Evolutionary conservation across 139 green algal species (phyloP), one percentile per base, ranked within the genome.

Genomic region (Astrephomene gubernaculifera): DNA sequence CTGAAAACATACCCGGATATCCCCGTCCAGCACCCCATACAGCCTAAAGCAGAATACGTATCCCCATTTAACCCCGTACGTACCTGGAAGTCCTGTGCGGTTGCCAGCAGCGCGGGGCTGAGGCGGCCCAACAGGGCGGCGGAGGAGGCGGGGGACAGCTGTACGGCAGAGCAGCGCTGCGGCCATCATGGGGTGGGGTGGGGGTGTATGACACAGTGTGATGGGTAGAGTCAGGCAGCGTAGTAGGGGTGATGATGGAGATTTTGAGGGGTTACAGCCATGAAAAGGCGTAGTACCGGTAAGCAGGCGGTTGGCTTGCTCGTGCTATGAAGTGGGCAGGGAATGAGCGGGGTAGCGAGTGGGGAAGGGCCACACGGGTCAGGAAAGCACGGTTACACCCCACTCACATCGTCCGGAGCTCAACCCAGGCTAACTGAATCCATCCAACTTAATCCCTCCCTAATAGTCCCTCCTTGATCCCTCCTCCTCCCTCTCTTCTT

Each of bases 81-180:
- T 21, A 82, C 74, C 74, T 82, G 70, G 38, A 64, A 60, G 41
- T 83, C 76, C 0, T 22, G 36, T 0, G 60, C 60, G 2, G 76
- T 45, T 29, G 25, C 25, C 39, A 83, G 61, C 76, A 83, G 76
- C 21, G 12, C 29, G 2, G 76, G 38, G 1, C 41, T 41, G 39
- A 83, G 60, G 12, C 60, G 76, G 12, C 76, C 76, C 60, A 83
- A 39, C 19, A 72, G 27, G n/a, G 24, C 10, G 3, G 76, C 76
- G 29, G 60, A 29, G 41, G 31, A 8, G 39, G 29, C 0, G n/a
- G 60, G 29, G 12, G 38, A 1, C 27, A 83, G 39, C 2, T 39
- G 29, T 2, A 24, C 76, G 1, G 39, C 39, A 4, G 39, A 17
- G 43, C 60, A 83, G 43, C 76, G 76, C 76, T 83, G 76, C 27